Evolutionary conservation across 2,329 filamentous ascomycete genomes (phyloP).

Genomic region (Paecilomyces fulvus): DNA sequence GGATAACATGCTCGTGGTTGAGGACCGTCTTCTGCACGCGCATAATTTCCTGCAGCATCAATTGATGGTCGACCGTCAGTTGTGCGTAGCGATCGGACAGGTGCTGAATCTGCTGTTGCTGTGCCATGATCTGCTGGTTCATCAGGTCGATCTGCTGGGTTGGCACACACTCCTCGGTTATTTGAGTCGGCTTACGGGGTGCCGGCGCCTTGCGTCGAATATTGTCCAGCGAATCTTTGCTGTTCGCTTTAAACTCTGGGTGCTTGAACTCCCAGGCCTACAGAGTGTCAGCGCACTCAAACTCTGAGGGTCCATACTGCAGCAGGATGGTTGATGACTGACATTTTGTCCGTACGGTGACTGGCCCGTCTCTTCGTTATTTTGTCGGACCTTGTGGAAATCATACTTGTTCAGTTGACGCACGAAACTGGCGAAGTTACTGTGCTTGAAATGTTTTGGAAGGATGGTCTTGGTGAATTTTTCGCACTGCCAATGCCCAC

Average conservation of each 20-base stretch:
- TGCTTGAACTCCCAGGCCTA: constrained; percentile 96
- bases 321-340: constrained; percentile 18
- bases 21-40: constrained; percentile 62
- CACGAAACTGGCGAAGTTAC: constrained; percentile 95
- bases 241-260: constrained; percentile 89
- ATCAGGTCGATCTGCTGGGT: constrained; percentile 83
- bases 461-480: constrained; percentile 97
- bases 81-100: constrained; percentile 79
- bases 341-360: constrained; percentile 77
- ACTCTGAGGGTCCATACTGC: background rate
- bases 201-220: constrained; percentile 93
- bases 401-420: constrained; percentile 95
- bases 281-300: constrained; percentile 1
- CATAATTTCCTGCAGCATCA: constrained; percentile 56
- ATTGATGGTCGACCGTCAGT: constrained; percentile 57
- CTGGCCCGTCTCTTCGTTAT: constrained; percentile 76
- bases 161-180: constrained; percentile 66
- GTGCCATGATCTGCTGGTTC: constrained; percentile 79
- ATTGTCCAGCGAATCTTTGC: constrained; percentile 93
- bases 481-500: constrained; percentile 59
- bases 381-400: constrained; percentile 93
- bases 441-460: constrained; percentile 98
- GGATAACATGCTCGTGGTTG: constrained; percentile 63
- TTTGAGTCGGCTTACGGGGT: constrained; percentile 62
- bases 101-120: constrained; percentile 83